Evolutionary conservation across 2,329 filamentous ascomycete genomes (phyloP), one percentile per base, ranked within the genome.

Genomic region (Drechslera avenae): DNA sequence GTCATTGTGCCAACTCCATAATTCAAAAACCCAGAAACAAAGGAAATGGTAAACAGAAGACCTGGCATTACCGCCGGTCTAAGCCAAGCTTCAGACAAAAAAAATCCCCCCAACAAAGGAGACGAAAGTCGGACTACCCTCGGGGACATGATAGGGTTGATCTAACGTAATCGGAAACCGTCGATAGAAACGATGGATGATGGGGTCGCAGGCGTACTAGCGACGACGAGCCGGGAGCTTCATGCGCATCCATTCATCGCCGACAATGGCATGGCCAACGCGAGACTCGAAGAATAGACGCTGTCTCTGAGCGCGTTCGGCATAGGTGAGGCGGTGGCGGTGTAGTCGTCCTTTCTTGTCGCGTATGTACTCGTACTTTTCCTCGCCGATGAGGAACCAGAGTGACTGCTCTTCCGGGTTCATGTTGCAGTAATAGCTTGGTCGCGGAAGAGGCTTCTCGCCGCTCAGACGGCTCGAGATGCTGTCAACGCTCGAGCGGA

Each of bases 191-290:
- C 9, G 26, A 13, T n/a, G n/a, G n/a, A 3, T 28, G 26, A 9
- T 28, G 26, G 26, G 43, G n/a, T 31, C 33, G 21, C 21, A 23
- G 21, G 33, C 30, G 13, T 44, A 26, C 41, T 50, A 53, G 40
- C 56, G 35, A 17, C 39, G 39, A 18, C 52, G 52, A 34, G 33
- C 34, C 13, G 59, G 55, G 23, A 62, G 46, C 36, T 52, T 49
- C 52, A 57, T 59, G 12, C 59, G 52, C 61, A 64, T 64, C 59
- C 61, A 64, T 23, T 64, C 61, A 18, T 64, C 61, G 5, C 61
- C 61, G 13, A 62, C 52, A 16, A 64, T 57, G 6, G 52, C 57
- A 43, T 62, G 52, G 3, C 59, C 57, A 12, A 56, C 56, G 5
- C 61, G 50, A 9, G 53, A 52, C 12, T 64, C 61, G 37, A 59